phyloP scores from a whole-genome alignment of 2,329 filamentous ascomycete genomes.

The Talaromyces verruculosus region DNA sequence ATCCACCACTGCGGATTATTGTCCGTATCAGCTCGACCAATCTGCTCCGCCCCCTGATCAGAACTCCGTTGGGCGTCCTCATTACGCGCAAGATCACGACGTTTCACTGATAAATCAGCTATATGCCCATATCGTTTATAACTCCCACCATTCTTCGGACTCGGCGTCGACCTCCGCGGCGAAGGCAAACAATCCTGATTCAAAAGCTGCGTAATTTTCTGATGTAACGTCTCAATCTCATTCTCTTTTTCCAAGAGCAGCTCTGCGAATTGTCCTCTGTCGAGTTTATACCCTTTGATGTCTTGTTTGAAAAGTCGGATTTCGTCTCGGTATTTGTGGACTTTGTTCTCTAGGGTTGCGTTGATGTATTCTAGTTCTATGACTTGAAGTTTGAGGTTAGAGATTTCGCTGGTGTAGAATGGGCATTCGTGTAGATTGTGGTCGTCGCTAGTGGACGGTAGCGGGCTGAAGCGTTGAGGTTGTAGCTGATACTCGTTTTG shows the following conservation, averaged over 20 bases:
- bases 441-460: not conserved
- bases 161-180: not conserved
- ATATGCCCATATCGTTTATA: conserved; percentile 2
- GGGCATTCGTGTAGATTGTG: conserved; percentile 7
- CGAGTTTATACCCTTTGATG: conserved; percentile 47
- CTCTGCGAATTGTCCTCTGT: conserved; percentile 30
- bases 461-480: not conserved
- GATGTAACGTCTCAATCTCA: conserved; percentile 31
- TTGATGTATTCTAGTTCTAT: conserved; percentile 38
- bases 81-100: not conserved
- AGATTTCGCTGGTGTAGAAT: conserved; percentile 16
- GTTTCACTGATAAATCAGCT: not conserved
- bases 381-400: conserved; percentile 21
- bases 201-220: conserved; percentile 27
- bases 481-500: not conserved
- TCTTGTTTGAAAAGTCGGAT: conserved; percentile 53
- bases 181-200: conserved; percentile 13
- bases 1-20: not conserved
- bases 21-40: not conserved
- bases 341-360: conserved; percentile 21
- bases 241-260: conserved; percentile 27
- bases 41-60: not conserved
- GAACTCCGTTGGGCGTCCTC: not conserved
- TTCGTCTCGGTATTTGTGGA: conserved; percentile 48
- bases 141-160: not conserved